Evolutionary conservation across 495 filamentous ascomycete genomes (phyloP), one percentile per base, ranked within the genome.

Genomic region (Tuber melanosporum): DNA sequence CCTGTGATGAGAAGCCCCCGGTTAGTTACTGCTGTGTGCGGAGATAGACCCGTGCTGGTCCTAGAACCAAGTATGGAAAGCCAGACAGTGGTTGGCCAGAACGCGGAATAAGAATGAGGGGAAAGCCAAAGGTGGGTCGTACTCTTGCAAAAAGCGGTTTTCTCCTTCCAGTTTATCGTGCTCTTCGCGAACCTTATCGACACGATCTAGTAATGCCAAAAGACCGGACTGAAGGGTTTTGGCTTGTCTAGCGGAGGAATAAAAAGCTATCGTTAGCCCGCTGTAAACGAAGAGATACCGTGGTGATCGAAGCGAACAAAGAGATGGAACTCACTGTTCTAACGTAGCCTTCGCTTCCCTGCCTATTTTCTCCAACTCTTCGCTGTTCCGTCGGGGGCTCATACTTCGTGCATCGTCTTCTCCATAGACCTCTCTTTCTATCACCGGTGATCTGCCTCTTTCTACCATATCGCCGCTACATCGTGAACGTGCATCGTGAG

Each of bases 101-200:
- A 47, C 41, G 45, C 62, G 19, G 39, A 43, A 45, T n/a, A 69
- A 39, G 66, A 79, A 74, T 45, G 74, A 73, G 76, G 41, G 62
- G 71, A 74, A 47, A 44, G 46, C 73, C 41, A 47, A 49, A 32
- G 44, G 78, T 49, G 72, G 22, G 71, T 52, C 79, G 84, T 94
- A 94, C 83, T 95, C 92, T 83, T 98, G 96, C 19, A 99, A 85
- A 80, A 97, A 97, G 82, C 91, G 93, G 87, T 99, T 99, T 82
- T 97, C 92, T 80, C 88, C 92, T 84, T 98, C 94, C 44, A 99
- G 88, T 85, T 97, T 97, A 85, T 97, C 92, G 83, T 98, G 93
- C 83, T 98, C 94, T 75, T 91, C 90, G 84, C 93, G 92, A 73
- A 98, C 94, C n/a, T 90, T 91, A 81, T 98, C 95, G 83, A 98